phyloP scores from a whole-genome alignment of 805 yeast species.

The Zygosaccharomyces bisporus region DNA sequence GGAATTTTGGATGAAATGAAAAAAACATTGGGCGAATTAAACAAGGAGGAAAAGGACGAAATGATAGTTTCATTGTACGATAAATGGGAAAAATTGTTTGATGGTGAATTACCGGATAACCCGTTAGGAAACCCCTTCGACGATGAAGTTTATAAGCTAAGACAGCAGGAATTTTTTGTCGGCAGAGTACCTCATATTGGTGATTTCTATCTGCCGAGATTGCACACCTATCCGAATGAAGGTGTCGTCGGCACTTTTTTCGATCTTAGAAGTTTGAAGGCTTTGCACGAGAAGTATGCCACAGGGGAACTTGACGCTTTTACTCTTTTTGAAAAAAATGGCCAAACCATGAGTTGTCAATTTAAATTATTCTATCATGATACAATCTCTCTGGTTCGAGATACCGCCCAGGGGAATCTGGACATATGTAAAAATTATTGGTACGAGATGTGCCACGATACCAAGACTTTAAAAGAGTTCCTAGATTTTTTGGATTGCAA shows the following conservation, averaged over 20 bases:
- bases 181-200: slow-evolving; percentile 33
- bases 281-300: slow-evolving; percentile 22
- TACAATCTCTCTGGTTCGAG: slow-evolving; percentile 23
- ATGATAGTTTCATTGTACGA: slow-evolving; percentile 21
- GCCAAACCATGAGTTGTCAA: slow-evolving; percentile 22
- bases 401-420: slow-evolving; percentile 14
- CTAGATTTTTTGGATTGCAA: slow-evolving; percentile 25
- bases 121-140: slow-evolving; percentile 30
- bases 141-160: slow-evolving; percentile 27
- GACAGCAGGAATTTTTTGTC: slow-evolving; percentile 33
- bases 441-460: slow-evolving; percentile 32
- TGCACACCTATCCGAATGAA: slow-evolving; percentile 17
- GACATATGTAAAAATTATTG: slow-evolving; percentile 23
- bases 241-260: slow-evolving; percentile 21
- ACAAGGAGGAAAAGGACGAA: slow-evolving; percentile 16
- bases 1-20: slow-evolving; percentile 22
- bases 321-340: slow-evolving; percentile 24
- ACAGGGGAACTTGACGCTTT: slow-evolving; percentile 25
- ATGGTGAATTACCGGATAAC: slow-evolving; percentile 26
- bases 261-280: slow-evolving; percentile 20
- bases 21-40: slow-evolving; percentile 15
- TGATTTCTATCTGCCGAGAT: slow-evolving; percentile 33
- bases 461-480: slow-evolving; percentile 25
- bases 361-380: slow-evolving; percentile 32
- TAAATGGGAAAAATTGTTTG: slow-evolving; percentile 27